phyloP scores from a whole-genome alignment of 75 land plant genomes.

The Picea sitchensis region DNA sequence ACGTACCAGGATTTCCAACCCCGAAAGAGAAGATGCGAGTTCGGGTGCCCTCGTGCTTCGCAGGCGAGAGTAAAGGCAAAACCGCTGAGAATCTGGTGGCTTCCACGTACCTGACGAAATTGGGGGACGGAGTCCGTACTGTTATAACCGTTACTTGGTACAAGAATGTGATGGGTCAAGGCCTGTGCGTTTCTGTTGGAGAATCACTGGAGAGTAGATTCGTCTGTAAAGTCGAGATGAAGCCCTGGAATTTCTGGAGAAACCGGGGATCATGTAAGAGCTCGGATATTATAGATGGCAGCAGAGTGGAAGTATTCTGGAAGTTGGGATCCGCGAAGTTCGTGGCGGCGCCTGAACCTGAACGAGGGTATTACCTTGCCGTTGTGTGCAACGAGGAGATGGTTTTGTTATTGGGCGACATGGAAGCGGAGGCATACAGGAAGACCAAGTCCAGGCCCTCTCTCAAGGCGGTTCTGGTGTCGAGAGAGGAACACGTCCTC shows the following conservation, averaged over 20 bases:
- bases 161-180: slow-evolving; percentile 10
- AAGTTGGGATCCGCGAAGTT: slow-evolving; percentile 88
- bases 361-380: slow-evolving; percentile 70
- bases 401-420: slow-evolving; percentile 75
- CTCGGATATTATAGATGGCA: slow-evolving; percentile 19
- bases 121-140: too few relatives aligned
- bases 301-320: slow-evolving; percentile 73
- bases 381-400: slow-evolving; percentile 56
- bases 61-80: too few relatives aligned
- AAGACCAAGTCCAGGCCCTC: slow-evolving; percentile 48
- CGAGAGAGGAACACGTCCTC: slow-evolving; percentile 73
- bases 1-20: too few relatives aligned
- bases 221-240: slow-evolving; percentile 46
- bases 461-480: slow-evolving; percentile 38
- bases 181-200: slow-evolving; percentile 6
- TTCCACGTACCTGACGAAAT: too few relatives aligned
- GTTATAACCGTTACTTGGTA: slow-evolving; percentile 15
- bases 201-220: slow-evolving; percentile 1
- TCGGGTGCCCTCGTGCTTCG: too few relatives aligned
- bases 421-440: slow-evolving; percentile 63
- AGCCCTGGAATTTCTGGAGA: slow-evolving; percentile 88
- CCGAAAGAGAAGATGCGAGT: too few relatives aligned
- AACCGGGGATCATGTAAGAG: slow-evolving; percentile 64
- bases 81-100: too few relatives aligned
- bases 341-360: slow-evolving; percentile 77